Conservation (phyloP, 345 rosid species). For the Gossypium arboreum region DNA sequence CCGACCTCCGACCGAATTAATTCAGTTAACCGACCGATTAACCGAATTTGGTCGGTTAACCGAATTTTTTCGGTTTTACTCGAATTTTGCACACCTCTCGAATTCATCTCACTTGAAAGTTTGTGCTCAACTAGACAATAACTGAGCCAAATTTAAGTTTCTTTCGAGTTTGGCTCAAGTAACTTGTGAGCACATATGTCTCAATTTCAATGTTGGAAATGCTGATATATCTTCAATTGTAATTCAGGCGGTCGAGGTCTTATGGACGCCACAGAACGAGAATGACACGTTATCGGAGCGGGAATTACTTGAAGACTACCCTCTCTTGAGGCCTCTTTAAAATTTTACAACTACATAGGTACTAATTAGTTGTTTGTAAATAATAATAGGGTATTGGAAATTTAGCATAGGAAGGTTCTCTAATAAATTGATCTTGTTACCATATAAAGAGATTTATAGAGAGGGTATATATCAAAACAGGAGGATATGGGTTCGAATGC, state of each 20-base stretch:
- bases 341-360: conserved; percentile 13
- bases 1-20: no score
- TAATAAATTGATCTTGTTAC: no score
- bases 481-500: accelerated
- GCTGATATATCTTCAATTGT: conserved; percentile 17
- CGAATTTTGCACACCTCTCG: neutral
- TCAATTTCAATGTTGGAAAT: neutral
- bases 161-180: neutral
- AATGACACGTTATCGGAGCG: conserved; percentile 66
- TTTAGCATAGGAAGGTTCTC: no score
- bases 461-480: no score
- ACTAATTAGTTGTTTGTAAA: neutral
- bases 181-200: neutral
- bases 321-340: conserved; percentile 79
- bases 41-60: no score
- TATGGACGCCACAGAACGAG: conserved; percentile 96
- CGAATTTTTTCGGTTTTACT: no score
- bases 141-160: neutral
- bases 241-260: conserved; percentile 79
- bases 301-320: conserved; percentile 83
- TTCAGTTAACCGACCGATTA: no score
- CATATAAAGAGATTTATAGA: no score
- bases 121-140: neutral
- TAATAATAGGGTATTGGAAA: no score
- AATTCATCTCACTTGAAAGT: neutral